Percentiles rank a stretch among this genome's conserved stretches.
Evolutionary conservation across 106 monocot species (phyloP).

Genomic region (Alisma plantagoaquatica): DNA sequence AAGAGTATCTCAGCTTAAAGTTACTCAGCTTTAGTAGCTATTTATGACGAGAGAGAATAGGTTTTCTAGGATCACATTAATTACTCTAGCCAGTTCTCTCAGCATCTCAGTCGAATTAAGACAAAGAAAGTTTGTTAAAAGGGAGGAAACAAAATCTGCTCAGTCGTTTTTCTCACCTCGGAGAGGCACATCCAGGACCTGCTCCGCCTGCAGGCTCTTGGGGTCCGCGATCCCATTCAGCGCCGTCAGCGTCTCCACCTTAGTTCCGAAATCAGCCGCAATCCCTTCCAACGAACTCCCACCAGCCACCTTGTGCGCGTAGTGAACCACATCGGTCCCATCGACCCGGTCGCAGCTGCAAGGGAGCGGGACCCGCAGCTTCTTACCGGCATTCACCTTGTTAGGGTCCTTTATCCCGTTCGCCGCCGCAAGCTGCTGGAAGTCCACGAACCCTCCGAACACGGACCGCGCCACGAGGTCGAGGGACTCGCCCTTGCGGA

Average conservation of each 20-base stretch:
- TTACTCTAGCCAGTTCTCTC: not conserved
- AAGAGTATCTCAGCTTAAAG: too few relatives aligned
- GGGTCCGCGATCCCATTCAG: not conserved
- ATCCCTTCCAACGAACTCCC: constrained; percentile 38
- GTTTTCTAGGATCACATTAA: not conserved
- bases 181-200: constrained; percentile 13
- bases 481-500: constrained; percentile 32
- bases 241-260: not conserved
- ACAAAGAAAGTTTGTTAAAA: not conserved
- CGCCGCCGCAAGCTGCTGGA: constrained; percentile 46
- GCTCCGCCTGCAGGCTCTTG: not conserved
- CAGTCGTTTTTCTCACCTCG: too few relatives aligned
- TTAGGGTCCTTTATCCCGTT: constrained; percentile 34
- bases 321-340: constrained; percentile 29
- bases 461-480: constrained; percentile 37
- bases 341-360: constrained; percentile 62
- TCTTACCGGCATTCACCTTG: constrained; percentile 29
- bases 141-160: not conserved
- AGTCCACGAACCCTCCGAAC: constrained; percentile 42
- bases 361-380: constrained; percentile 60
- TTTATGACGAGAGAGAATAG: too few relatives aligned
- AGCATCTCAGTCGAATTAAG: not conserved
- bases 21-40: too few relatives aligned
- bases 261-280: constrained; percentile 24
- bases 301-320: constrained; percentile 29